phyloP scores from a whole-genome alignment of 2,329 filamentous ascomycete genomes.

The Stachybotrys chartarum region DNA sequence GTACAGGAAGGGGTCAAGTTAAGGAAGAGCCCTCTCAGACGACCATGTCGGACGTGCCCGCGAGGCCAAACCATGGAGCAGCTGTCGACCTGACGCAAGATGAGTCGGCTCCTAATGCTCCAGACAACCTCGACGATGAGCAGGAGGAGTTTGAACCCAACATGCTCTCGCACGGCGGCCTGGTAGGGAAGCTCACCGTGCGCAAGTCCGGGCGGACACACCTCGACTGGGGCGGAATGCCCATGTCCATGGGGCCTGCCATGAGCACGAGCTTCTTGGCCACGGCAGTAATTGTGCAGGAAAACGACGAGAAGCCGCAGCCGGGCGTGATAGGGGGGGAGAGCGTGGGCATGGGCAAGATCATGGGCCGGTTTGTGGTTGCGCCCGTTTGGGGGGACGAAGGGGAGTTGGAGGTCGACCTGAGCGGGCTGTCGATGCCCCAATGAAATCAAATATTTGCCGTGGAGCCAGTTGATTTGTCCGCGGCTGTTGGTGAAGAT shows the following conservation, averaged over 20 bases:
- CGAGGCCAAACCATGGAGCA: slow-evolving; percentile 11
- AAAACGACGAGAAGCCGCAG: slow-evolving; percentile 44
- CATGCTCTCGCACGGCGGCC: slow-evolving; percentile 44
- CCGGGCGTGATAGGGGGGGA: slow-evolving; percentile 36
- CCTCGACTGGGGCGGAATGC: slow-evolving; percentile 54
- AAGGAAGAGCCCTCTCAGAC: slow-evolving; percentile 35
- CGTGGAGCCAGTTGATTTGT: too few relatives aligned
- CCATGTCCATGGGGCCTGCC: slow-evolving; percentile 43
- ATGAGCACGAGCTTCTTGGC: slow-evolving; percentile 50
- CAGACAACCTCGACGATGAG: slow-evolving; percentile 14
- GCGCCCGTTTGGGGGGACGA: slow-evolving; percentile 53
- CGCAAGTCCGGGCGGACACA: slow-evolving; percentile 56
- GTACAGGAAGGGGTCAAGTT: slow-evolving; percentile 20
- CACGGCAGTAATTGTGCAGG: slow-evolving; percentile 52
- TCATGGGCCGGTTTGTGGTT: slow-evolving; percentile 55
- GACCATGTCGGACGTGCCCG: slow-evolving; percentile 26
- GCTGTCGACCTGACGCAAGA: slow-evolving; percentile 36
- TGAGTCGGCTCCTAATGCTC: slow-evolving; percentile 5
- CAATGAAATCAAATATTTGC: background rate
- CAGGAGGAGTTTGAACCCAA: slow-evolving; percentile 19
- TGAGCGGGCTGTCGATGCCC: slow-evolving; percentile 20
- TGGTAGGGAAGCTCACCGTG: slow-evolving; percentile 52
- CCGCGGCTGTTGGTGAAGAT: too few relatives aligned
- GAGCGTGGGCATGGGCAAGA: slow-evolving; percentile 54
- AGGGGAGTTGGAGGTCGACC: slow-evolving; percentile 44